Evolutionary conservation across 73 alveolate species (phyloP).

Genomic region (Tetrahymena malaccensis): DNA sequence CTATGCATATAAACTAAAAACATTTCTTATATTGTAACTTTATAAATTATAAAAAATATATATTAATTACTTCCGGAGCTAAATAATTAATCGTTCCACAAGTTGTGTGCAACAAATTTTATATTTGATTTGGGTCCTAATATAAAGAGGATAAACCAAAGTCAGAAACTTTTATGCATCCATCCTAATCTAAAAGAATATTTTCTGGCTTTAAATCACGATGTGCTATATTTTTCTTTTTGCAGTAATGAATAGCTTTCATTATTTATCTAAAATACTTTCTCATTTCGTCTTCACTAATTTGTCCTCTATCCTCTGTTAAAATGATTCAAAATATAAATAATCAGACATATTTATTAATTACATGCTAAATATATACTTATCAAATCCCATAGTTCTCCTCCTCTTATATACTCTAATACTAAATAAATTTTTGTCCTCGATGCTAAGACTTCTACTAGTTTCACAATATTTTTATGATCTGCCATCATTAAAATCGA

Average conservation of each 20-base stretch:
- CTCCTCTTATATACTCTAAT: constrained; percentile 41
- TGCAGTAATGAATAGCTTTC: constrained; percentile 22
- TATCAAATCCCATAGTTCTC: constrained; percentile 35
- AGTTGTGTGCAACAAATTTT: constrained; percentile 38
- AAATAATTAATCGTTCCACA: constrained; percentile 53
- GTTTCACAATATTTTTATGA: constrained; percentile 36
- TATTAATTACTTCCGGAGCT: constrained; percentile 50
- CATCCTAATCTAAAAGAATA: constrained; percentile 67
- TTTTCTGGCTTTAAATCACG: constrained; percentile 87
- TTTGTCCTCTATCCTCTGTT: background rate
- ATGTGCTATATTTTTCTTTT: constrained; percentile 49
- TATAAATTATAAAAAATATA: background rate
- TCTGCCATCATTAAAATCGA: constrained; percentile 27
- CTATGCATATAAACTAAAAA: too few relatives aligned
- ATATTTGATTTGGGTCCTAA: constrained; percentile 16
- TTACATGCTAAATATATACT: background rate
- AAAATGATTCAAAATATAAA: background rate
- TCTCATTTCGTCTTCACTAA: constrained; percentile 22
- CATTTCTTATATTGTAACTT: background rate
- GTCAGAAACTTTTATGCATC: constrained; percentile 74
- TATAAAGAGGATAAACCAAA: constrained; percentile 70
- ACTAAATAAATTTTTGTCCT: constrained; percentile 43
- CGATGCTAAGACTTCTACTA: constrained; percentile 39
- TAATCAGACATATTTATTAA: background rate
- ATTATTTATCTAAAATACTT: constrained; percentile 30